Evolutionary conservation across 2,329 filamentous ascomycete species (phyloP).

Genomic region (Pseudogymnoascus sp.): DNA sequence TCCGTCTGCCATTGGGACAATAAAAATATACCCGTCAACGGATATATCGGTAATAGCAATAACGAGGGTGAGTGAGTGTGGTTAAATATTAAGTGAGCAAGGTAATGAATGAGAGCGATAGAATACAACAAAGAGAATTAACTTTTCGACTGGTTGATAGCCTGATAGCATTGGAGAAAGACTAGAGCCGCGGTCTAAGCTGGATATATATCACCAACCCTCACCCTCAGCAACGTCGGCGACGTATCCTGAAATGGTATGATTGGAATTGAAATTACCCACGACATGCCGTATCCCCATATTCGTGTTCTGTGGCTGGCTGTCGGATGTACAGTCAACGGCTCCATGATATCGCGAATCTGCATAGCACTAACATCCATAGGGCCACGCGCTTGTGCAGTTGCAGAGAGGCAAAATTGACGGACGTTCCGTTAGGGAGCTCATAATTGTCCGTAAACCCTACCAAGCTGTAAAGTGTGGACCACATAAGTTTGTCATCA

Average conservation of each 20-base stretch:
- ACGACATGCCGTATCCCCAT: conserved; percentile 3
- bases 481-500: conserved; percentile 9
- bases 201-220: conserved; percentile 5
- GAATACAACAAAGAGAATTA: conserved; percentile 9
- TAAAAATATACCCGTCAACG: conserved; percentile 9
- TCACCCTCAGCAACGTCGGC: conserved; percentile 5
- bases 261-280: conserved; percentile 6
- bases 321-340: conserved; percentile 7
- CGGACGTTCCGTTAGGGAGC: conserved; percentile 16
- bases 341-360: conserved; percentile 8
- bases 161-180: not conserved
- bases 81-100: conserved; percentile 15
- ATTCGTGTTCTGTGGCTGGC: conserved; percentile 7
- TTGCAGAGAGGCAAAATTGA: conserved; percentile 7
- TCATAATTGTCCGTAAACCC: conserved; percentile 24
- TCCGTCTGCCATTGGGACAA: conserved; percentile 26
- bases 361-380: conserved; percentile 6
- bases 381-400: conserved; percentile 3
- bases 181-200: not conserved
- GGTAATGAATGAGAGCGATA: conserved; percentile 13
- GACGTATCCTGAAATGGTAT: conserved; percentile 8
- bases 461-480: conserved; percentile 22
- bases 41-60: not conserved
- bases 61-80: conserved; percentile 8
- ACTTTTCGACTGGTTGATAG: conserved; percentile 8